Evolutionary conservation across 176 grass and related monocot genomes (phyloP).

Genomic region (Eleusine indica): DNA sequence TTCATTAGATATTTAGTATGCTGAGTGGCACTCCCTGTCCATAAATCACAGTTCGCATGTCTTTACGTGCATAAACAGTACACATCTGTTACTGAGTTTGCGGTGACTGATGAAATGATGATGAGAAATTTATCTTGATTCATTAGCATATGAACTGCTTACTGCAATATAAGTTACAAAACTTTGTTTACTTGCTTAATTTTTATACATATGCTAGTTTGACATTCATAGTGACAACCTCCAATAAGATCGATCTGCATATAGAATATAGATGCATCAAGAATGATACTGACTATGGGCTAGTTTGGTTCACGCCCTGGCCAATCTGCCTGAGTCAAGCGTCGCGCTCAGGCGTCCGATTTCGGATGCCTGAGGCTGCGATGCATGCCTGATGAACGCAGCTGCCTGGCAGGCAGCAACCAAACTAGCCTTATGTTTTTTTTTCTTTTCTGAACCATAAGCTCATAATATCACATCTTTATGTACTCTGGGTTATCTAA

Average conservation of each 20-base stretch:
- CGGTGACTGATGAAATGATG: slow-evolving; percentile 17
- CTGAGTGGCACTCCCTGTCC: neutral
- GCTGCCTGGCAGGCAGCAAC: too few species aligned
- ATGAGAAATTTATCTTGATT: slow-evolving; percentile 4
- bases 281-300: neutral
- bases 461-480: neutral
- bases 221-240: slow-evolving; percentile 4
- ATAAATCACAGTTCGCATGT: neutral
- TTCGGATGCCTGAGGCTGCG: too few species aligned
- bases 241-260: neutral
- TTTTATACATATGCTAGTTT: neutral
- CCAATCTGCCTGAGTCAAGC: too few species aligned
- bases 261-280: neutral
- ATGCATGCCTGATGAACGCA: too few species aligned
- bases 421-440: neutral
- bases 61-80: slow-evolving; percentile 14
- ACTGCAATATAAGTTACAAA: neutral
- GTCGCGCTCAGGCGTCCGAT: too few species aligned
- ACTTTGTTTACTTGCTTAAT: slow-evolving; percentile 18
- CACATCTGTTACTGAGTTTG: neutral
- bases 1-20: slow-evolving; percentile 9
- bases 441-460: neutral
- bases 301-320: too few species aligned
- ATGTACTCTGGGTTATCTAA: neutral
- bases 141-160: slow-evolving; percentile 11